Evolutionary conservation across 179 eudicot genomes (phyloP), one percentile per base, ranked within the genome.

Genomic region (Silene coronaria): DNA sequence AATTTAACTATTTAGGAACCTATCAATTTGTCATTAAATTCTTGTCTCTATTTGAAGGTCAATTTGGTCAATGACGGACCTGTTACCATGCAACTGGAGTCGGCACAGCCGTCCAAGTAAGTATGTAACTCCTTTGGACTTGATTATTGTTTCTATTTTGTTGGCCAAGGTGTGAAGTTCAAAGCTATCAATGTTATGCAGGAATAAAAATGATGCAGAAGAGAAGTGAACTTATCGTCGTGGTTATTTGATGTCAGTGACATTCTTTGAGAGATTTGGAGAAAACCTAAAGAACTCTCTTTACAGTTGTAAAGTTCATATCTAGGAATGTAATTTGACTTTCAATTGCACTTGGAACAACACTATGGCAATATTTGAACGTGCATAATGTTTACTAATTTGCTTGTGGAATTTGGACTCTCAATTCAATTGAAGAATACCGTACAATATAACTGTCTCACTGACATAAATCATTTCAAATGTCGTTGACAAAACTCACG

Each of bases 11-110:
- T 88, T 64, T 96, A 92, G 75, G 95, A 96, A 38, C 99, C 95
- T 11, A 91, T 92, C 26, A 1, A 36, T 36, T 11, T 36, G 45
- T 36, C 46, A 38, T 38, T 38, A 5, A 38, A 38, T 38, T 10
- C 46, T 27, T 27, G 64, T 77, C 27, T 30, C 62, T 53, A 30
- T 17, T 27, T 24, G 70, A 66, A 95, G 99, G 99, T 95, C 73
- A 89, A 86, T 79, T 83, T 95, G 89, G 88, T 92, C 22, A 92
- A 92, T 59, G 99, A 95, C 77, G 99, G 99, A 55, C 99, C 99
- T 21, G 97, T 92, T 22, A 95, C 97, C 24, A 82, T 95, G 91
- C 97, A 92, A 78, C 93, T 95, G 9, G 99, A 95, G 80, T 94
- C 98, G 19, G 76, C 90, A 8, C 96, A 87, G 82, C 75, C 87